A percentile compares a stretch with the other conserved stretches of the same genome.
These are phyloP conservation scores for Zopfia rhizophila DNA, from an alignment of 2,329 filamentous ascomycete species.

Conservation along the genomic window DNA sequence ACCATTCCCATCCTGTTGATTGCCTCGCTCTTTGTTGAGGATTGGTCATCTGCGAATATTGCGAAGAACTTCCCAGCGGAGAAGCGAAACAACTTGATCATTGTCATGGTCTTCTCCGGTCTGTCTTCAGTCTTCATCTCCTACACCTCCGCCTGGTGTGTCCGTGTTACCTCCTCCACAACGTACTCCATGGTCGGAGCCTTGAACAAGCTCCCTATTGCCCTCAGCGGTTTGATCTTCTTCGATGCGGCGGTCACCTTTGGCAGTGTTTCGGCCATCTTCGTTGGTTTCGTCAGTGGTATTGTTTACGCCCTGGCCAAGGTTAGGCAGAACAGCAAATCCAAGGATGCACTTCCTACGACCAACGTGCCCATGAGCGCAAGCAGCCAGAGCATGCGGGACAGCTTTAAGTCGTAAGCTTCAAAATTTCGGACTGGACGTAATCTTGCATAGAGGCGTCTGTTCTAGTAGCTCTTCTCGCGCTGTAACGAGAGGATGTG, in stretches of 20 bases:
- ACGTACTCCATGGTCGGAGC: slow-evolving; percentile 99
- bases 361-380: slow-evolving; percentile 80
- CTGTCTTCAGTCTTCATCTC: slow-evolving; percentile 96
- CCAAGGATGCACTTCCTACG: slow-evolving; percentile 74
- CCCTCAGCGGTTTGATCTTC: slow-evolving; percentile 90
- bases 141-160: slow-evolving; percentile 99
- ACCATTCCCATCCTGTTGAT: slow-evolving; percentile 91
- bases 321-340: slow-evolving; percentile 77
- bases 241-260: slow-evolving; percentile 94
- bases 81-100: slow-evolving; percentile 79
- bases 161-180: slow-evolving; percentile 95
- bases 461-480: slow-evolving; percentile 1
- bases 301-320: slow-evolving; percentile 91
- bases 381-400: slow-evolving; percentile 89
- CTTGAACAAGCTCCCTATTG: slow-evolving; percentile 97
- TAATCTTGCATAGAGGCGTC: slow-evolving; percentile 17
- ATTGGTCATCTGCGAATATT: slow-evolving; percentile 91
- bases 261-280: slow-evolving; percentile 90
- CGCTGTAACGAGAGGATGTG: slow-evolving; percentile 1
- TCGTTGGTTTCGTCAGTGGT: slow-evolving; percentile 89
- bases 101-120: slow-evolving; percentile 94
- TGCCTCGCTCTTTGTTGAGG: slow-evolving; percentile 83
- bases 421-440: not conserved
- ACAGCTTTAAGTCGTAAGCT: slow-evolving; percentile 72
- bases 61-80: slow-evolving; percentile 87